A percentile compares a stretch with the other conserved stretches of the same genome.
These are phyloP conservation scores for Prosopis cineraria DNA, from an alignment of 306 rosid genomes.

Conservation along the genomic window DNA sequence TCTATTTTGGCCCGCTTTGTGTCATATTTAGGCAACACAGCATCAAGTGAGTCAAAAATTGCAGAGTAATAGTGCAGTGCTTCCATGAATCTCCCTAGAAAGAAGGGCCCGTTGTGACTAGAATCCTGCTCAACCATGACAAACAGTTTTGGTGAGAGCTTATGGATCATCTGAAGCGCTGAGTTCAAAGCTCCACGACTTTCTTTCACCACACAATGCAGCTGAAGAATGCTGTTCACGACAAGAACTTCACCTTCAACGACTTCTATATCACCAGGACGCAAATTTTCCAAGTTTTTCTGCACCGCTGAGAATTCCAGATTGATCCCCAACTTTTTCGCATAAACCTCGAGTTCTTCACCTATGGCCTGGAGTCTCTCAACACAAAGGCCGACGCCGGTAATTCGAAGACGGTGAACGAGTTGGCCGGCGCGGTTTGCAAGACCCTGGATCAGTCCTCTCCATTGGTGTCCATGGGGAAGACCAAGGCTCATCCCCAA, in stretches of 20 bases:
- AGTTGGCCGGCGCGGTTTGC: slow-evolving; percentile 35
- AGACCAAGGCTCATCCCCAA: slow-evolving; percentile 80
- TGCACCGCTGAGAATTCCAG: slow-evolving; percentile 60
- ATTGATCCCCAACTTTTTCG: slow-evolving; percentile 50
- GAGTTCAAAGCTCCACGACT: slow-evolving; percentile 87
- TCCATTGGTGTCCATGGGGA: slow-evolving; percentile 79
- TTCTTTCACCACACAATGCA: slow-evolving; percentile 89
- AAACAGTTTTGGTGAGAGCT: slow-evolving; percentile 63
- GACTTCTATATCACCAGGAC: slow-evolving; percentile 50
- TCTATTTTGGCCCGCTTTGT: slow-evolving; percentile 78
- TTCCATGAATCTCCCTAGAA: slow-evolving; percentile 92
- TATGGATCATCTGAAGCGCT: slow-evolving; percentile 65
- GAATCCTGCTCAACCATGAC: slow-evolving; percentile 87
- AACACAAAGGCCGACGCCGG: slow-evolving; percentile 58
- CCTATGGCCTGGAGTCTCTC: slow-evolving; percentile 56
- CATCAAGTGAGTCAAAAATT: slow-evolving; percentile 80
- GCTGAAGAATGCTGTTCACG: slow-evolving; percentile 78
- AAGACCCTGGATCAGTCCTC: slow-evolving; percentile 57
- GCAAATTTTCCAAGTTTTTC: slow-evolving; percentile 60
- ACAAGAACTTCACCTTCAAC: slow-evolving; percentile 66
- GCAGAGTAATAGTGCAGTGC: slow-evolving; percentile 88
- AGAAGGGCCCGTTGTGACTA: slow-evolving; percentile 93
- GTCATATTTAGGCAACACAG: slow-evolving; percentile 80
- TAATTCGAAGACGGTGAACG: slow-evolving; percentile 51
- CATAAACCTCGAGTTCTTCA: slow-evolving; percentile 56